A percentile compares a stretch with the other conserved stretches of the same genome.
Evolutionary conservation across 23 red algal genomes (phyloP).

Genomic region (Gracilaria domingensis): DNA sequence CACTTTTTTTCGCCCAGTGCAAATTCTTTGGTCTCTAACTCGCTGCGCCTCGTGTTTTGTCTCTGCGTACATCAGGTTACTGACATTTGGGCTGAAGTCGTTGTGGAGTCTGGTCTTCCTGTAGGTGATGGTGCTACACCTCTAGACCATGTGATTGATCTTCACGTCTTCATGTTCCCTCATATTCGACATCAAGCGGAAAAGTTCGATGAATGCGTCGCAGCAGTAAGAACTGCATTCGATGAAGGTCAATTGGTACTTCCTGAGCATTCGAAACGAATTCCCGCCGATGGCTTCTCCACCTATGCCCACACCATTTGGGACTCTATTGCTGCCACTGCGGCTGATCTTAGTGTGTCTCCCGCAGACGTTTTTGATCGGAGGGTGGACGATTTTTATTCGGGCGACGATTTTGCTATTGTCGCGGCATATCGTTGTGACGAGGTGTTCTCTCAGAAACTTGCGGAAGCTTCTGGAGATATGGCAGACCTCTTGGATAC

Average conservation of each 20-base stretch:
- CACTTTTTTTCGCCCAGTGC: neutral
- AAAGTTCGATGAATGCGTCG: constrained; percentile 61
- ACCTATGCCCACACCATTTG: constrained; percentile 81
- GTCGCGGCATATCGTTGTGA: constrained; percentile 84
- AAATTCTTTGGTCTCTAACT: neutral
- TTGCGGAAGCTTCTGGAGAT: constrained; percentile 73
- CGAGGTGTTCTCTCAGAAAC: constrained; percentile 74
- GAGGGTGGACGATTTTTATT: constrained; percentile 61
- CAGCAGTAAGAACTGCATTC: constrained; percentile 1
- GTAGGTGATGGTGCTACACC: constrained; percentile 52
- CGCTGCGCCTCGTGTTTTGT: neutral
- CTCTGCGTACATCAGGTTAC: constrained; percentile 7
- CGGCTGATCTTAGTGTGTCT: neutral
- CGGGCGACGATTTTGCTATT: constrained; percentile 61
- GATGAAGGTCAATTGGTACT: constrained; percentile 38
- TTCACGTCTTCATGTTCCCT: constrained; percentile 76
- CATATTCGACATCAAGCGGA: constrained; percentile 80
- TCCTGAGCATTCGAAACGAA: constrained; percentile 71
- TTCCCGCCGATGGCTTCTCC: constrained; percentile 91
- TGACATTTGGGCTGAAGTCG: constrained; percentile 69
- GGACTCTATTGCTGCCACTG: constrained; percentile 62
- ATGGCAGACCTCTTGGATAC: constrained; percentile 72
- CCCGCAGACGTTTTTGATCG: constrained; percentile 18
- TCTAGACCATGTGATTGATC: constrained; percentile 72
- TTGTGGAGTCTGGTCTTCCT: constrained; percentile 37